Evolutionary conservation across 2,329 filamentous ascomycete genomes (phyloP).

Genomic region (Sporothrix dimorphospora): DNA sequence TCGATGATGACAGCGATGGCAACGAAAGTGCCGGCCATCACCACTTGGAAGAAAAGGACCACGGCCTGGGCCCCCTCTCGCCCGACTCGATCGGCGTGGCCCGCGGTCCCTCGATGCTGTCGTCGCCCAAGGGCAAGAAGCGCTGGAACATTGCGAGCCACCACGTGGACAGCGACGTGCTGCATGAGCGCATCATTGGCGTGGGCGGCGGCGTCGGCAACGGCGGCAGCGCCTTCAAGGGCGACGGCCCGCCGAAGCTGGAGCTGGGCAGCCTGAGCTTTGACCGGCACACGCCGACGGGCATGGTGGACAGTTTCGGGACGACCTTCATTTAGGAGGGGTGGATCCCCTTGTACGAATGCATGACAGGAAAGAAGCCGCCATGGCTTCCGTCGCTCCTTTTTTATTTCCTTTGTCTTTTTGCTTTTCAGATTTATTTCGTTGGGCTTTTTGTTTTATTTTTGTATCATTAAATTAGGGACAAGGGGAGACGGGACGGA

Average conservation of each 20-base stretch:
- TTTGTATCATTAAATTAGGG: not conserved
- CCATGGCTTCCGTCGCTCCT: conserved; percentile 8
- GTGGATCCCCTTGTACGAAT: not conserved
- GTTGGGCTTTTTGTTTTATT: not conserved
- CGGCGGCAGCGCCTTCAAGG: conserved; percentile 24
- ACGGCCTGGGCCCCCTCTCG: conserved; percentile 28
- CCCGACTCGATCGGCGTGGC: conserved; percentile 41
- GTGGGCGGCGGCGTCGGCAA: not conserved
- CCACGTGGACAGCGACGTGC: conserved; percentile 8
- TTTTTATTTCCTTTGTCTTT: not conserved
- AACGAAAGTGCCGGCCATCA: not conserved
- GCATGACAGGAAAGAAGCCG: not conserved
- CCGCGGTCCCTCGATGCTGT: conserved; percentile 39
- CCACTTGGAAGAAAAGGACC: not conserved
- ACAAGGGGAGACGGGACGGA: too few relatives aligned
- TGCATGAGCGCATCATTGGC: conserved; percentile 14
- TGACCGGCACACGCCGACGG: conserved; percentile 34
- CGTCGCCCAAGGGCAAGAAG: conserved; percentile 13
- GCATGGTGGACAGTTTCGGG: conserved; percentile 42
- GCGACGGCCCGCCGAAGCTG: conserved; percentile 27
- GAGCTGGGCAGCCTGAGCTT: conserved; percentile 29
- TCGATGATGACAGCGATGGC: not conserved
- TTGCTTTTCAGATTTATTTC: not conserved
- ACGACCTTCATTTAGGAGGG: conserved; percentile 40
- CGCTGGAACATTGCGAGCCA: conserved; percentile 24